Evolutionary conservation across 257 asterid species (phyloP), one percentile per base, ranked within the genome.

Genomic region (Solanum paucissectum): DNA sequence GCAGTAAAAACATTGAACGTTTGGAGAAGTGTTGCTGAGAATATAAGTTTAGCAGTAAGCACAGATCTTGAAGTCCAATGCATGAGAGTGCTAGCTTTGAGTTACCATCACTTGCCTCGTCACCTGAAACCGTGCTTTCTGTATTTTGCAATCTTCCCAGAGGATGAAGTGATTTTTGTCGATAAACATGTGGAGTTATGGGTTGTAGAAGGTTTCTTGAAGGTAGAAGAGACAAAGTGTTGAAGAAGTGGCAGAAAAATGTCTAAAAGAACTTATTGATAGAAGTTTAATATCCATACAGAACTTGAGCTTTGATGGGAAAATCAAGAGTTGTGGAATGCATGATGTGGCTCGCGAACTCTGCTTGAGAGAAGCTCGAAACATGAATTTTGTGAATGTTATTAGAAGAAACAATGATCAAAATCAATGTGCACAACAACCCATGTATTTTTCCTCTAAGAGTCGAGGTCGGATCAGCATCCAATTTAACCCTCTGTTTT

Each of bases 21-120:
- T 0, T 73, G 82, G 82, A 10, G 4, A 73, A 36, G 49, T 73
- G 14, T 36, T 73, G 29, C 49, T 1, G 9, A 73, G 82, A 73
- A 73, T 9, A 32, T 73, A 73, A 73, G 49, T 73, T 73, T 0
- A 36, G 29, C 40, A 11, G 49, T 73, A 73, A 20, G 82, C 29
- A 36, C 16, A 0, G 82, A 73, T 73, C 9, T 73, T 73, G 29
- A 20, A 4, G 46, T 73, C 1, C 32, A 36, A 36, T 20, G 82
- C 82, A 73, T 73, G 29, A 73, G 5, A 36, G 82, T 73, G 46
- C 4, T 73, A 42, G 49, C 32, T 34, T 73, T 36, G 27, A 73
- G 90, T 71, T 88, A 74, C 81, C 69, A 84, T 62, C 73, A 75
- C 86, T 73, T 88, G 72, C 88, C 86, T 8, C 8, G 38, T 29